Conservation (phyloP, 2,329 filamentous ascomycete genomes). For the Pseudohalonectria lignicola region DNA sequence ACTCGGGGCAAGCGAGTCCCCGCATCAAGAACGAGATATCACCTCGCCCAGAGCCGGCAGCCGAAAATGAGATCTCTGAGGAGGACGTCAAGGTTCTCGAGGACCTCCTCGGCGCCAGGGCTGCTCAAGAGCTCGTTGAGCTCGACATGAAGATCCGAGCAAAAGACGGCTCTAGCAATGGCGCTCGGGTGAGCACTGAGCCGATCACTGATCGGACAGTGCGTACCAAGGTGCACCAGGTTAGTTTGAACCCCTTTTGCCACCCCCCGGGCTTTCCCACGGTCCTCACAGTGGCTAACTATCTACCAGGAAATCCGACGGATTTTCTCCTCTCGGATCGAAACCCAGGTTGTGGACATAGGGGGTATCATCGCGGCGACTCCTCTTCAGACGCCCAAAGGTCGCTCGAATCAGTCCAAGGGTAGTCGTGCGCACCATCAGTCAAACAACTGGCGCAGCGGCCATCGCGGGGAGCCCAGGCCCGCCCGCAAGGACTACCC, state of each 20-base stretch:
- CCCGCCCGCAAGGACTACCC: slow-evolving; percentile 53
- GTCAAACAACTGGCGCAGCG: slow-evolving; percentile 10
- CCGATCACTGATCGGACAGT: slow-evolving; percentile 30
- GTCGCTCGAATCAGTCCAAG: slow-evolving; percentile 13
- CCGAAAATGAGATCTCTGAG: slow-evolving; percentile 13
- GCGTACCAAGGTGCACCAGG: slow-evolving; percentile 38
- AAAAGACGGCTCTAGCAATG: slow-evolving; percentile 16
- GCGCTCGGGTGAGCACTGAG: slow-evolving; percentile 24
- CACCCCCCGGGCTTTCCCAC: no score
- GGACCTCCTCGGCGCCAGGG: slow-evolving; percentile 25
- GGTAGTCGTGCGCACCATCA: no score
- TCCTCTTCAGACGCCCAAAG: slow-evolving; percentile 1
- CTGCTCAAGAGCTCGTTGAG: slow-evolving; percentile 27
- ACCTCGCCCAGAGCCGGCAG: no score
- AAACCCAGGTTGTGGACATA: slow-evolving; percentile 53
- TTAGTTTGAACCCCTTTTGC: no score
- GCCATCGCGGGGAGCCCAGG: slow-evolving; percentile 13
- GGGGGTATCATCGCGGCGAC: slow-evolving; percentile 60
- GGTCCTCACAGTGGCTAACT: no score
- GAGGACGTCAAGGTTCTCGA: slow-evolving; percentile 24
- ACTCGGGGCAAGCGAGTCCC: no score
- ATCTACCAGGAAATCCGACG: slow-evolving; percentile 62
- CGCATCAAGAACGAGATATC: no score
- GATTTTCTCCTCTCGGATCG: slow-evolving; percentile 68
- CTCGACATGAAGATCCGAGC: slow-evolving; percentile 25